These are phyloP conservation scores for Globisporangium paroecandrum DNA, from an alignment of 352 stramenopile genomes.

Conservation along the genomic window DNA sequence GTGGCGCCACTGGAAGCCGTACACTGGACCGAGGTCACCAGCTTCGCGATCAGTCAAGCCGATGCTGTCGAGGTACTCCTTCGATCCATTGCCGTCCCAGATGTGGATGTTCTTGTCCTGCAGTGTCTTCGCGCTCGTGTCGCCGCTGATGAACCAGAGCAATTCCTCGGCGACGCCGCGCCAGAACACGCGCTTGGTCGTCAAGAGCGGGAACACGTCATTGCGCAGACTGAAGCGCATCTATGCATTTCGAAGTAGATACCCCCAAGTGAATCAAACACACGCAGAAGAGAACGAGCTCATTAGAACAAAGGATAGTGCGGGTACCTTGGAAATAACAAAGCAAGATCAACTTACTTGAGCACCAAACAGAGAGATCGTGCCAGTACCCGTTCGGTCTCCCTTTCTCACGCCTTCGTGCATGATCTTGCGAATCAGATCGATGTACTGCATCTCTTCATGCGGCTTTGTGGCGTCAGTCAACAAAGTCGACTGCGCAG, in stretches of 20 bases:
- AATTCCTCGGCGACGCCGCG: constrained; percentile 98
- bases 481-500: constrained; percentile 8
- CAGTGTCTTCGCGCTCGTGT: constrained; percentile 95
- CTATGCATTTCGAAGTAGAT: constrained; percentile 15
- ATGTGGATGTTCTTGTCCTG: constrained; percentile 99
- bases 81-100: constrained; percentile 99
- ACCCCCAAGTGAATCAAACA: too few relatives aligned
- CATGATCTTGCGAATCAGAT: constrained; percentile 96
- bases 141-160: constrained; percentile 98
- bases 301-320: background rate
- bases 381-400: constrained; percentile 98
- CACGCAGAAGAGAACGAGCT: constrained; percentile 1
- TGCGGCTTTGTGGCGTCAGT: constrained; percentile 26
- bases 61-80: constrained; percentile 92
- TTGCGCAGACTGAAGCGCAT: constrained; percentile 95
- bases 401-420: constrained; percentile 89
- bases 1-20: constrained; percentile 99
- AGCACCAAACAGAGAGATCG: constrained; percentile 97
- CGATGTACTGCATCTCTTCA: constrained; percentile 81
- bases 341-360: constrained; percentile 70
- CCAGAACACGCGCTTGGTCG: constrained; percentile 99
- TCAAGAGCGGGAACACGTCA: constrained; percentile 96
- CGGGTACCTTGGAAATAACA: too few relatives aligned
- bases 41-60: constrained; percentile 94
- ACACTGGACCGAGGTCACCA: constrained; percentile 96